These are phyloP conservation scores for Talaromyces sp. DNA, from an alignment of 2,329 filamentous ascomycete genomes.

Conservation along the genomic window DNA sequence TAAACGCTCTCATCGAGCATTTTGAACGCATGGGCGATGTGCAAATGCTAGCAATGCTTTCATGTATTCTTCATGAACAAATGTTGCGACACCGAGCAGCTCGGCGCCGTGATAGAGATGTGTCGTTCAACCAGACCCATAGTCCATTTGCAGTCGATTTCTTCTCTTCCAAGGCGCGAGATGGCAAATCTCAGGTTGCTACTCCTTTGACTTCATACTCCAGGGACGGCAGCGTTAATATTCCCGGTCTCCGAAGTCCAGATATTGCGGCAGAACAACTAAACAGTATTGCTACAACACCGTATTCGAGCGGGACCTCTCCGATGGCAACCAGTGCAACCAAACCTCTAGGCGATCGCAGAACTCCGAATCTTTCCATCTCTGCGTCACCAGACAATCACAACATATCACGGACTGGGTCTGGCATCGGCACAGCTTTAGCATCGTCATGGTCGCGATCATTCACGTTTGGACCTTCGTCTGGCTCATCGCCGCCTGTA, in stretches of 20 bases:
- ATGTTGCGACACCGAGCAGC: constrained; percentile 32
- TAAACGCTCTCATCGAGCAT: constrained; percentile 55
- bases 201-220: constrained; percentile 28
- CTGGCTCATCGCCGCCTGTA: constrained; percentile 37
- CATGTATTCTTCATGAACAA: constrained; percentile 54
- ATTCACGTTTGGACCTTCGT: constrained; percentile 41
- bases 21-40: constrained; percentile 59
- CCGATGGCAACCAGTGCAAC: constrained; percentile 41
- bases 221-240: constrained; percentile 24
- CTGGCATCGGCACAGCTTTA: constrained; percentile 38
- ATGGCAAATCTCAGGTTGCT: constrained; percentile 39
- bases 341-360: constrained; percentile 37
- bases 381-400: constrained; percentile 40
- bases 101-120: constrained; percentile 12
- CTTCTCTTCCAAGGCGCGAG: constrained; percentile 38
- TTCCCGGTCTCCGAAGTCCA: constrained; percentile 39
- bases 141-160: constrained; percentile 46
- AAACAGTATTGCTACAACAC: constrained; percentile 47
- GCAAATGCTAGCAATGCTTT: constrained; percentile 63
- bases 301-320: constrained; percentile 51
- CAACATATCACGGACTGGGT: constrained; percentile 32
- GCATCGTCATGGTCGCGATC: constrained; percentile 43
- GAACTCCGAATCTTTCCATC: constrained; percentile 39
- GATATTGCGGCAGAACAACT: constrained; percentile 48
- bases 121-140: constrained; percentile 35